Conservation (phyloP, 2,329 filamentous ascomycete genomes). For the Fusarium aywerte region DNA sequence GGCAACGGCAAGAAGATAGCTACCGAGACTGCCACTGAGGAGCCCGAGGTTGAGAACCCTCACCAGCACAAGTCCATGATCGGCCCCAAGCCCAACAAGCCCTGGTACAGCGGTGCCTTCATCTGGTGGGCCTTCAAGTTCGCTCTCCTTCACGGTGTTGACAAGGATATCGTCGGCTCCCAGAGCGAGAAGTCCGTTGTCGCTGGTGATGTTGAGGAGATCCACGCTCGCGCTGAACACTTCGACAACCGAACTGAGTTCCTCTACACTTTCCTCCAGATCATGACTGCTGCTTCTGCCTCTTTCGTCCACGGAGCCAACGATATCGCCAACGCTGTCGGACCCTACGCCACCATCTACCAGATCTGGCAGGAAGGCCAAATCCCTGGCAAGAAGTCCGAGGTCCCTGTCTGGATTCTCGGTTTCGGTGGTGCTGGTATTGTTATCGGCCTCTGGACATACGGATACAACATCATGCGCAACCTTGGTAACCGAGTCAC, state of each 20-base stretch:
- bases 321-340: slow-evolving; percentile 71
- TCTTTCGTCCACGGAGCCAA: slow-evolving; percentile 75
- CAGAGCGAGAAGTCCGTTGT: slow-evolving; percentile 56
- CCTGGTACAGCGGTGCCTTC: slow-evolving; percentile 56
- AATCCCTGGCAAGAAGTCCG: slow-evolving; percentile 55
- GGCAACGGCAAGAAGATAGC: slow-evolving; percentile 45
- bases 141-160: slow-evolving; percentile 59
- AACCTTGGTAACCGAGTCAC: slow-evolving; percentile 71
- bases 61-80: slow-evolving; percentile 48
- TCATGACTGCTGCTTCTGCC: slow-evolving; percentile 70
- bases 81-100: slow-evolving; percentile 55
- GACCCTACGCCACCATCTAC: slow-evolving; percentile 72
- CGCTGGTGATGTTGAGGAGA: slow-evolving; percentile 63
- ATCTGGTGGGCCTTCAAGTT: slow-evolving; percentile 60
- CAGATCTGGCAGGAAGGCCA: slow-evolving; percentile 65
- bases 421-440: slow-evolving; percentile 63
- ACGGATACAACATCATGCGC: slow-evolving; percentile 73
- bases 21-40: slow-evolving; percentile 63
- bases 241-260: slow-evolving; percentile 72
- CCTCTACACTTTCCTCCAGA: slow-evolving; percentile 68
- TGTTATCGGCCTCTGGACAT: slow-evolving; percentile 67
- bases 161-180: slow-evolving; percentile 54
- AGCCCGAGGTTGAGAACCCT: slow-evolving; percentile 58
- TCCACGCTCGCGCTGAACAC: slow-evolving; percentile 66
- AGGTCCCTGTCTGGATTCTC: slow-evolving; percentile 70